Percentiles rank a stretch among this genome's conserved stretches.
phyloP scores from a whole-genome alignment of 2,329 filamentous ascomycete species.

The Claviceps citrina region DNA sequence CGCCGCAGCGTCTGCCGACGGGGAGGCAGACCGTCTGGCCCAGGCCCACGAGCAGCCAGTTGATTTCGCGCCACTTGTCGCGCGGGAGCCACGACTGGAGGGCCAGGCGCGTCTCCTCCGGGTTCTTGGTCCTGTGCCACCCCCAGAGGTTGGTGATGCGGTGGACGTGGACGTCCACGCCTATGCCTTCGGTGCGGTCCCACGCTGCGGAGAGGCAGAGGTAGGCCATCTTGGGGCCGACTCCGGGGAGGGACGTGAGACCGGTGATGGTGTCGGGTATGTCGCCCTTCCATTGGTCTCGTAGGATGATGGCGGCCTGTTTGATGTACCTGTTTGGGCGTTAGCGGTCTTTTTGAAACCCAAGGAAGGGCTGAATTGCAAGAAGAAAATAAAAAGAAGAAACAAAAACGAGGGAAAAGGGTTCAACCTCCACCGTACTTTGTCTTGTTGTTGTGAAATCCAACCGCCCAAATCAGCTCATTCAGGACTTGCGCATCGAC shows the following conservation, averaged over 20 bases:
- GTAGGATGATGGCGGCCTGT: slow-evolving; percentile 54
- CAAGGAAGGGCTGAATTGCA: neutral
- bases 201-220: slow-evolving; percentile 65
- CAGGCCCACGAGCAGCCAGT: slow-evolving; percentile 72
- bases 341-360: neutral
- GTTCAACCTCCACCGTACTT: slow-evolving; percentile 24
- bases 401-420: neutral
- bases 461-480: slow-evolving; percentile 64
- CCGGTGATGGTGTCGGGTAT: slow-evolving; percentile 67
- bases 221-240: slow-evolving; percentile 91
- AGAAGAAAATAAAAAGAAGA: neutral
- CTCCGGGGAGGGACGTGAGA: slow-evolving; percentile 64
- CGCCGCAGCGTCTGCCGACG: slow-evolving; percentile 64
- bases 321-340: slow-evolving; percentile 43
- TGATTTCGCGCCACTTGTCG: slow-evolving; percentile 85
- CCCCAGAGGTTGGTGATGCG: slow-evolving; percentile 90
- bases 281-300: slow-evolving; percentile 55
- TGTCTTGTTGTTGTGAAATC: slow-evolving; percentile 92
- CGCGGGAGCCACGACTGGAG: slow-evolving; percentile 71
- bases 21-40: slow-evolving; percentile 79
- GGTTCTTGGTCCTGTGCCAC: slow-evolving; percentile 68
- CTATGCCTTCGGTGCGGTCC: slow-evolving; percentile 56
- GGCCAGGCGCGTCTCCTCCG: slow-evolving; percentile 64
- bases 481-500: slow-evolving; percentile 52
- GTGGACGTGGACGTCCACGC: slow-evolving; percentile 89